Conservation (phyloP, 805 yeast genomes). For the Candida saitoana region DNA sequence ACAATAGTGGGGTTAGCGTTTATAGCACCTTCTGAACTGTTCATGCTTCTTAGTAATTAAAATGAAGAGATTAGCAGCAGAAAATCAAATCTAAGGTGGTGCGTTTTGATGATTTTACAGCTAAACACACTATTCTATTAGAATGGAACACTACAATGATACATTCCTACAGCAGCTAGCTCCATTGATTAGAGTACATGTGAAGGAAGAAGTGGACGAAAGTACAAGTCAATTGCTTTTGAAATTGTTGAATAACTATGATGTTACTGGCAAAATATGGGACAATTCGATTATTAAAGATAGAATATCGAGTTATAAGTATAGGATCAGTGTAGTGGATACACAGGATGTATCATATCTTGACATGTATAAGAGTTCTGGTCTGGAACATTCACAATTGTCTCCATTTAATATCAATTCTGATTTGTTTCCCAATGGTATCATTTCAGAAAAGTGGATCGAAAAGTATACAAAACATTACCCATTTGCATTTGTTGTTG, state of each 20-base stretch:
- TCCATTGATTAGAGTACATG: slow-evolving; percentile 23
- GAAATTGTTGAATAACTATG: slow-evolving; percentile 13
- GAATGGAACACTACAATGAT: slow-evolving; percentile 32
- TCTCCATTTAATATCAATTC: slow-evolving; percentile 38
- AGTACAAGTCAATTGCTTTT: slow-evolving; percentile 1
- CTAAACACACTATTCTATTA: background rate
- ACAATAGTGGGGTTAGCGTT: slow-evolving; percentile 89
- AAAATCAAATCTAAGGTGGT: background rate
- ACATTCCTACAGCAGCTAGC: slow-evolving; percentile 30
- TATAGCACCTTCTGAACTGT: slow-evolving; percentile 51
- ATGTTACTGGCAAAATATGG: slow-evolving; percentile 25
- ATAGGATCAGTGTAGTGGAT: slow-evolving; percentile 18
- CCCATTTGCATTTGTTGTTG: slow-evolving; percentile 31
- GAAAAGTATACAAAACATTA: slow-evolving; percentile 24
- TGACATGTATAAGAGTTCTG: slow-evolving; percentile 3
- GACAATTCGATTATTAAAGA: slow-evolving; percentile 35
- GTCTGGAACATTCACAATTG: slow-evolving; percentile 21
- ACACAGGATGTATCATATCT: slow-evolving; percentile 5
- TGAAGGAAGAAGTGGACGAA: slow-evolving; percentile 7
- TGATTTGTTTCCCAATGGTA: slow-evolving; percentile 25
- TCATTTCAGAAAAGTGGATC: slow-evolving; percentile 33
- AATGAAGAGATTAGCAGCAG: background rate
- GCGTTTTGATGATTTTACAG: background rate
- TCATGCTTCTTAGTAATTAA: background rate
- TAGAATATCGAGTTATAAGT: slow-evolving; percentile 31